A percentile compares a stretch with the other conserved stretches of the same genome.
These are phyloP conservation scores for Lentinula detonsa DNA, from an alignment of 768 basidiomycete species.

Conservation along the genomic window DNA sequence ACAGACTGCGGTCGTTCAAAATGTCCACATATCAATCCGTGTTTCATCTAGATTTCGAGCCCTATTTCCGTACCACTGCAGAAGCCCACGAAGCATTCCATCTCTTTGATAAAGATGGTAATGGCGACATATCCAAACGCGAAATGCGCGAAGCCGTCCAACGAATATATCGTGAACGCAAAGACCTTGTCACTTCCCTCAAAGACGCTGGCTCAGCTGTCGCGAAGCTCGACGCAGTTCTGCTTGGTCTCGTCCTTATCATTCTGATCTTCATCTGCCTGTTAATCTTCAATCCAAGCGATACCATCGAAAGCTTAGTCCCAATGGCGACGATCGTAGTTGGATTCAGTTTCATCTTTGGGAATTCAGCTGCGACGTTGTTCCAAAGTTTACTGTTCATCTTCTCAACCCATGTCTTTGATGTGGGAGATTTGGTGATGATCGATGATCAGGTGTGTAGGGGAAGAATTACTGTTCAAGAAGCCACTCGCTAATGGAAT, in stretches of 20 bases:
- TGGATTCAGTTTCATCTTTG: conserved; percentile 83
- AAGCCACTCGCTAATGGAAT: background rate
- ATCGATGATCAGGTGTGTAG: conserved; percentile 60
- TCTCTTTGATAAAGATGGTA: conserved; percentile 76
- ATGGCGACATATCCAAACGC: conserved; percentile 69
- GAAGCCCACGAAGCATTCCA: conserved; percentile 73
- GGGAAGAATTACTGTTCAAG: background rate
- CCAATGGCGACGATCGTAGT: conserved; percentile 76
- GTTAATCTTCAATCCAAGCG: conserved; percentile 64
- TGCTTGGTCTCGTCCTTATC: conserved; percentile 52
- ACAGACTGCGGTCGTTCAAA: background rate
- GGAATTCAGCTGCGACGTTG: conserved; percentile 71
- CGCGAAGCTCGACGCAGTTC: conserved; percentile 72
- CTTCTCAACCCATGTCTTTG: conserved; percentile 82
- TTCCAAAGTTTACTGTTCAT: conserved; percentile 85
- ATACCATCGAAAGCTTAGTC: conserved; percentile 68
- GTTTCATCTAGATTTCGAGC: conserved; percentile 56
- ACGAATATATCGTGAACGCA: conserved; percentile 73
- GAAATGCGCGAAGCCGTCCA: conserved; percentile 85
- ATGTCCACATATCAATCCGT: background rate
- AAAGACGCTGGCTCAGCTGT: conserved; percentile 76
- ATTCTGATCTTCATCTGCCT: conserved; percentile 62
- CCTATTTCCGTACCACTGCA: conserved; percentile 65
- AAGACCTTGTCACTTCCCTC: conserved; percentile 60
- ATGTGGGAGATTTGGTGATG: conserved; percentile 78